Evolutionary conservation across 2,329 filamentous ascomycete species (phyloP), one percentile per base, ranked within the genome.

Genomic region (Graphilbum sp.): DNA sequence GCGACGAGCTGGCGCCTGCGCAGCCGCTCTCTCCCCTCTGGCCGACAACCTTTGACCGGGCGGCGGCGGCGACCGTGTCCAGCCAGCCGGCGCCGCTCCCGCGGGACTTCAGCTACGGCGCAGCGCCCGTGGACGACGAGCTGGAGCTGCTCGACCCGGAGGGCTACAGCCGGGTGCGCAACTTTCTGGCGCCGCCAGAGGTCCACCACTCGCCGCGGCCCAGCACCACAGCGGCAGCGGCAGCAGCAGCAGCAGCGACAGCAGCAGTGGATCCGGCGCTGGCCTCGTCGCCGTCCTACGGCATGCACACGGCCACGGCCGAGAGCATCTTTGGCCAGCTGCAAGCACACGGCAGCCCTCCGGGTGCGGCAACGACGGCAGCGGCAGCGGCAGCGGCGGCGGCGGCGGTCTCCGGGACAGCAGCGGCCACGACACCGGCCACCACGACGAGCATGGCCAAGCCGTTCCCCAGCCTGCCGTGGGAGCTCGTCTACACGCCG

Each of bases 291-390:
- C 34, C 44, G 30, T 57, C 64, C 3, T 73, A 72, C 43, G 69
- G 66, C 15, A 70, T 73, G 67, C 61, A 67, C 47, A 65, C 63
- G 10, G 50, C 56, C 3, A 67, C 63, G 8, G 63, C 67, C 20
- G 63, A 67, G 35, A 66, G 68, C 16, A 46, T 68, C 2, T 69
- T 71, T 44, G 63, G 57, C 53, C 58, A 35, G 32, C 47, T 61
- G 32, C 53, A 50, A 13, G 7, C 5, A 5, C 27, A 29, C 6
- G 27, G 27, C 27, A 29, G 13, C 13, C 8, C 27, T 29, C 7
- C 15, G 13, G 27, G 9, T 25, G 20, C 34, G 17, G 21, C 21
- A 25, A 15, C 23, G 10, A 21, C 32, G n/a, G 10, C 19, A 23
- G 7, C 32, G 8, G 5, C 32, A 12, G 15, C 15, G 4, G 13